Conservation (phyloP, 2,329 filamentous ascomycete genomes). For the Neurospora sp. region DNA sequence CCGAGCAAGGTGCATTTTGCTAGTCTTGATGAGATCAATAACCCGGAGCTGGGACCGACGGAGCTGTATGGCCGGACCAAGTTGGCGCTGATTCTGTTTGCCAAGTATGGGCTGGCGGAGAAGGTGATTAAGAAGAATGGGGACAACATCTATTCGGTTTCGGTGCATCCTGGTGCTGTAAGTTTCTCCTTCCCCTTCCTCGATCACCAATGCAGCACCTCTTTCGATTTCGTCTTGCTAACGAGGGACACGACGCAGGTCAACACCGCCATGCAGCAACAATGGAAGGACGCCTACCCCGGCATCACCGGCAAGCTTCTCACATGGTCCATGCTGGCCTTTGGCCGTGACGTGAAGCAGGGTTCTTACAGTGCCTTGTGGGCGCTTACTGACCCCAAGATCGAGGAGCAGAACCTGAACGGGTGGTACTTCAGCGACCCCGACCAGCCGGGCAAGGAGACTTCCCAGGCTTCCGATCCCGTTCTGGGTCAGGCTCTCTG, state of each 20-base stretch:
- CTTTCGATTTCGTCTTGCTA: neutral
- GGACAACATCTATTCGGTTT: constrained; percentile 30
- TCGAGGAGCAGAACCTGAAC: constrained; percentile 32
- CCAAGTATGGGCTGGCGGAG: constrained; percentile 30
- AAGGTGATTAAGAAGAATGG: constrained; percentile 31
- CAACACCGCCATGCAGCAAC: constrained; percentile 33
- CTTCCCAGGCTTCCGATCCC: constrained; percentile 27
- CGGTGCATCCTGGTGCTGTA: constrained; percentile 31
- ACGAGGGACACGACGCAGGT: constrained; percentile 20
- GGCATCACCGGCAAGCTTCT: constrained; percentile 29
- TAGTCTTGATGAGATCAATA: constrained; percentile 32
- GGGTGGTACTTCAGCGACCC: constrained; percentile 32
- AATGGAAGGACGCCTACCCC: constrained; percentile 36
- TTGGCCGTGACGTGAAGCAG: constrained; percentile 29
- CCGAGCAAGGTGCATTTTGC: constrained; percentile 28
- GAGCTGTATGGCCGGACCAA: constrained; percentile 32
- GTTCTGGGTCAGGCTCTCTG: constrained; percentile 28
- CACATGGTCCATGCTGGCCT: constrained; percentile 23
- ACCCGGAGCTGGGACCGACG: constrained; percentile 23
- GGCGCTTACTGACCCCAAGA: constrained; percentile 29
- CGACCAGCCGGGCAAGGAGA: constrained; percentile 27
- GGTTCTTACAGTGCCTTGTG: constrained; percentile 34
- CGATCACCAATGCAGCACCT: neutral
- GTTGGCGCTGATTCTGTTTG: constrained; percentile 31
- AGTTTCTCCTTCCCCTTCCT: constrained; percentile 4